Base-by-base conservation (phyloP, 1,284 basidiomycete species). In the Trametes sp. region DNA sequence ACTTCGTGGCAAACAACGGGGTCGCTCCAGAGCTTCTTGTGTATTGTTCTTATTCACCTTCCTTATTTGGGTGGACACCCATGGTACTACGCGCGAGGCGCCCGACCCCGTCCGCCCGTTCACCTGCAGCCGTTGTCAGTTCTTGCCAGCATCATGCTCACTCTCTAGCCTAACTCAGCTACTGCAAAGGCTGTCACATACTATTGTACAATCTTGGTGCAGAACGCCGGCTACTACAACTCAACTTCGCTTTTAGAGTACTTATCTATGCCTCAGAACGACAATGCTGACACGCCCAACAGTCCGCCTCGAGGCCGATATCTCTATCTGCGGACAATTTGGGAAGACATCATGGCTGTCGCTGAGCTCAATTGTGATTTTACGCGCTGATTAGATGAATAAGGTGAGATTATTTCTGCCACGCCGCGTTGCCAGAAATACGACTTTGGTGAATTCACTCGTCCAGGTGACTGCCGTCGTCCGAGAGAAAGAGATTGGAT, bases 281-380 rank as follows among this genome's bases (percentile, higher is more conserved):
- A 33, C 23, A 29, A 31, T 45, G 21, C 26, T 31, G 42, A 6
- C 33, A 36, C 41, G 52, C 21, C 41, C 24, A 8, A 23, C 26
- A 26, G 42, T 42, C 46, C 19, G 65, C 66, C 66, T 70, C 66
- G 65, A 68, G 67, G 69, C 65, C 59, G 60, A 36, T 68, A 68
- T 57, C 63, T 62, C 50, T 49, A 64, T 56, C 56, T 61, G 62
- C 64, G 51, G 24, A 33, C 23, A 26, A 28, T 46, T 44, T 24
- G 56, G 50, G 46, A 14, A 33, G 23, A 48, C 59, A 63, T 61
- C 66, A 61, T 67, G 63, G 58, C 54, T 36, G 19, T 54, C 63
- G 59, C 56, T 63, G 59, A 59, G 53, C 36, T 53, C 31, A 59
- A 54, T 14, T 10, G 1, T n/a, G 21, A 23, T 13, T 16, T 21